Base-by-base conservation (phyloP, 2,329 filamentous ascomycete genomes). In the Fusarium sp. region DNA sequence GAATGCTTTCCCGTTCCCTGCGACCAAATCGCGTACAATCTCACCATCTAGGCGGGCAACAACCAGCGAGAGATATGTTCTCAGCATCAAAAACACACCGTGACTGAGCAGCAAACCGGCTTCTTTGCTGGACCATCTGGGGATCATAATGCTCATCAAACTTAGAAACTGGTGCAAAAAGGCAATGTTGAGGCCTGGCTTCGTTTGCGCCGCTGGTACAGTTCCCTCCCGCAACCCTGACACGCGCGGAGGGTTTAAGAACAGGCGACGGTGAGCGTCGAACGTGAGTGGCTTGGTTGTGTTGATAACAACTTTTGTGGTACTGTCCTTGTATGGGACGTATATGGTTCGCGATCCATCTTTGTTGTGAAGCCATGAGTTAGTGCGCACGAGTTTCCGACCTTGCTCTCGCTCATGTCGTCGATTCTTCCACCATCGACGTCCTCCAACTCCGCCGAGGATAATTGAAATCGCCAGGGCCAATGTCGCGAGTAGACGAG, bases 81-180 rank as follows among this genome's bases (percentile, higher is more conserved):
- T 86, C 52, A 98, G 83, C 83, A 99, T 89, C 66, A 99, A 81
- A 78, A 98, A 99, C 30, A 93, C 84, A 19, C 92, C 91, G 75
- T 99, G 96, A 74, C 94, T 96, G 65, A 97, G 80, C 30, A 99
- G 83, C 67, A 99, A 81, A 2, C 94, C 95, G 0, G 95, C 94
- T 82, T 98, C 96, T 78, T 99, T 99, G 78, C 94, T 97, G 17
- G 91, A 91, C 92, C 95, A 97, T 67, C 95, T 85, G 7, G 96
- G 96, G 65, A 99, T 92, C 93, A 98, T 97, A 76, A 99, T 98
- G 80, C 94, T 97, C 82, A 98, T 88, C 55, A 99, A 82, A 75
- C 95, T 97, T 51, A 98, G 85, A 73, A 99, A 98, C 79, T 99
- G 96, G 78, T 99, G 96, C 53, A 99, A 80, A 75, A 99, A 99